Evolutionary conservation across 2,329 filamentous ascomycete species (phyloP), one percentile per base, ranked within the genome.

Genomic region (Helminthosporium solani): DNA sequence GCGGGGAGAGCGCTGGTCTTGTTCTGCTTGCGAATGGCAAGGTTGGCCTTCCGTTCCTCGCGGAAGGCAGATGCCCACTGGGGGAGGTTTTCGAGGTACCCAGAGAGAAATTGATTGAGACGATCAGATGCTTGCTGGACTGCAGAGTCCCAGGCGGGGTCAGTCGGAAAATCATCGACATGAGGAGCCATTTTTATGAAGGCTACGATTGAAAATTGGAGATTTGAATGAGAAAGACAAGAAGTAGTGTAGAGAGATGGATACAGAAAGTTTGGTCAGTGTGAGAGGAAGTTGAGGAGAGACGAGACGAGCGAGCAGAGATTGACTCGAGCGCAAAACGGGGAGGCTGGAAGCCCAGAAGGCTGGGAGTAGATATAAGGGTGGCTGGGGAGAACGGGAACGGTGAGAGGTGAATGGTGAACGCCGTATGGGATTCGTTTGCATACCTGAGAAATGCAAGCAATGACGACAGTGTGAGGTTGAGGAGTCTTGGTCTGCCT

Each of bases 61-160:
- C 40, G 45, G 14, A 53, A 27, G 6, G 53, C 49, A 12, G 35
- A 27, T 7, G 54, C 27, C 49, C 47, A 55, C 39, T 36, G 18
- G 18, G 43, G 42, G 14, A 53, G 12, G 15, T 21, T 33, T 7
- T 44, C 31, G 33, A 46, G 40, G 20, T 50, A 9, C 23, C 9
- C 21, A 20, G 40, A 31, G 7, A 47, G 25, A 41, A 53, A 31
- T 25, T n/a, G 25, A 4, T 40, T 19, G 21, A 31, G 8, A n/a
- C 20, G 12, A 25, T 33, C 18, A 11, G 23, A 5, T 25, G 41
- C 31, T 40, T 15, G 18, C 19, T 34, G n/a, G 31, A 49, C 20
- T 12, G 44, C 50, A 52, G 41, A 33, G 16, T 49, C n/a, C 50
- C 42, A 49, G 15, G 46, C 19, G 14, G 43, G 7, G 49, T 50